Conservation (phyloP, 2,329 filamentous ascomycete species). For the Sclerotinia minor region DNA sequence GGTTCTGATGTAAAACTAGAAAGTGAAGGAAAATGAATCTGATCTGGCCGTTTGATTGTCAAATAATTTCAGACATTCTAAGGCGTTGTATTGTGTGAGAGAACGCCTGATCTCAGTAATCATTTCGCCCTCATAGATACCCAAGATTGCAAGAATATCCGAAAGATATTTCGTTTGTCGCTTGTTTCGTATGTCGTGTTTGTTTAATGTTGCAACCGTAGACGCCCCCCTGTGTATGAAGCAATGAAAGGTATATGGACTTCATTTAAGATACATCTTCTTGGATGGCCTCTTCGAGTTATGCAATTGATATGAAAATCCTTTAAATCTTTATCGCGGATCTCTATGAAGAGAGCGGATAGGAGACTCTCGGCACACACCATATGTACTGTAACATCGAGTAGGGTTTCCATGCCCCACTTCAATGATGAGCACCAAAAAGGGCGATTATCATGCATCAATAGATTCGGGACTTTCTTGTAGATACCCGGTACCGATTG, state of each 20-base stretch:
- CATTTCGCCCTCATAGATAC: neutral
- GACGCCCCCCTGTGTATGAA: constrained; percentile 9
- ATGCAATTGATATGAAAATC: constrained; percentile 15
- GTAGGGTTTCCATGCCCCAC: neutral
- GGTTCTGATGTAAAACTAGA: constrained; percentile 46
- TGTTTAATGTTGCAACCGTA: neutral
- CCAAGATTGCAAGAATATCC: neutral
- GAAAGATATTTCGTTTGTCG: constrained; percentile 13
- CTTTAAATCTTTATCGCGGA: neutral
- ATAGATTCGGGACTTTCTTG: constrained; percentile 12
- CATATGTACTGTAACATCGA: constrained; percentile 12
- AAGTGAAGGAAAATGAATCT: neutral
- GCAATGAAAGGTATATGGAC: constrained; percentile 8
- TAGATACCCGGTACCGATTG: constrained; percentile 15
- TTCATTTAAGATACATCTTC: constrained; percentile 1
- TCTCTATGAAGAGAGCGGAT: neutral
- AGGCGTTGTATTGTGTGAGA: neutral
- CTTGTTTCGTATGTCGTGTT: constrained; percentile 14
- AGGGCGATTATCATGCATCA: constrained; percentile 4
- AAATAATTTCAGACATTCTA: neutral
- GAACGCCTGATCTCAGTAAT: neutral
- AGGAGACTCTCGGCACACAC: neutral
- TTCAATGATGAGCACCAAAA: neutral
- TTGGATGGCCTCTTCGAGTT: constrained; percentile 1
- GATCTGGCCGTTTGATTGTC: neutral